phyloP scores from a whole-genome alignment of 805 yeast genomes.

The Wickerhamomyces strasburgensis region DNA sequence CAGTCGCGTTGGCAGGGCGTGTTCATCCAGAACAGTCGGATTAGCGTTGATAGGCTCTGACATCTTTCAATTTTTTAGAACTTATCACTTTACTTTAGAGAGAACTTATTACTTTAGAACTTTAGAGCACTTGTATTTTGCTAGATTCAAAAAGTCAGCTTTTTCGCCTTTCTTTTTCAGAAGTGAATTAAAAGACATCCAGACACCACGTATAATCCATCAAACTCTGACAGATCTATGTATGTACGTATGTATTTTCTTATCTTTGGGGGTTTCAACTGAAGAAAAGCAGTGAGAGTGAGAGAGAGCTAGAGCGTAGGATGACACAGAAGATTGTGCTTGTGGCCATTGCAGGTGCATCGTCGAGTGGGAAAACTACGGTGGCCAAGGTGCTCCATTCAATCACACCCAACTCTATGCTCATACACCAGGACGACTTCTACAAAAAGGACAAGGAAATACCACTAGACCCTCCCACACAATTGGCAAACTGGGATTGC shows the following conservation, averaged over 20 bases:
- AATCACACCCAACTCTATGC: conserved; percentile 45
- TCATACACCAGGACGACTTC: conserved; percentile 87
- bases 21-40: conserved; percentile 76
- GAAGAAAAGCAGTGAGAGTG: no score
- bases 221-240: no score
- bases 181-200: no score
- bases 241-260: no score
- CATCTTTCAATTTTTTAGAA: no score
- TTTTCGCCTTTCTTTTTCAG: background rate
- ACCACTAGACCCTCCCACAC: conserved; percentile 54
- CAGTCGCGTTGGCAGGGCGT: conserved; percentile 68
- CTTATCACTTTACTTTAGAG: background rate
- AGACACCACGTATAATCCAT: no score
- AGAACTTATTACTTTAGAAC: no score
- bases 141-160: background rate
- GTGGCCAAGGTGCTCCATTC: conserved; percentile 43
- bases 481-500: conserved; percentile 84
- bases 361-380: conserved; percentile 76
- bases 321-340: conserved; percentile 27
- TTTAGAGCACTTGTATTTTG: background rate
- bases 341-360: conserved; percentile 75
- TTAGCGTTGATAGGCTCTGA: conserved; percentile 87
- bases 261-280: no score
- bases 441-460: conserved; percentile 65
- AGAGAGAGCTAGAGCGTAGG: no score